A percentile compares a stretch with the other conserved stretches of the same genome.
These are phyloP conservation scores for Ogataea pini DNA, from an alignment of 805 yeast genomes.

Conservation along the genomic window DNA sequence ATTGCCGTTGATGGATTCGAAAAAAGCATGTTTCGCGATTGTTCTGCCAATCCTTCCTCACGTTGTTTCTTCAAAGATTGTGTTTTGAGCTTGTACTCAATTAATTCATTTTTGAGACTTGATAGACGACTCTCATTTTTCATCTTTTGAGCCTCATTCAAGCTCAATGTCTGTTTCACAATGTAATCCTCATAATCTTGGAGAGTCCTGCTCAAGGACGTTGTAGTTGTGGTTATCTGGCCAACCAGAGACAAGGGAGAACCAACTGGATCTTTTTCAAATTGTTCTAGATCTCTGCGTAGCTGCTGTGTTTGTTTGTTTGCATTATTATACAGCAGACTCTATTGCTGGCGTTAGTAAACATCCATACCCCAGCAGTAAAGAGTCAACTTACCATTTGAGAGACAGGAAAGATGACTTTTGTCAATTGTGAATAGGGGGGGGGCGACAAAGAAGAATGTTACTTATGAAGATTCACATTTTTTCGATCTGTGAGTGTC, in stretches of 20 bases:
- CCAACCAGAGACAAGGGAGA: slow-evolving; percentile 67
- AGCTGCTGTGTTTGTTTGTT: slow-evolving; percentile 78
- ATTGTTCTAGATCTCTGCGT: slow-evolving; percentile 63
- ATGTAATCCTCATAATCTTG: slow-evolving; percentile 44
- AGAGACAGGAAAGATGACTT: too few relatives aligned
- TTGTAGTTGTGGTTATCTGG: slow-evolving; percentile 75
- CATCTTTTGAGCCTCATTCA: slow-evolving; percentile 49
- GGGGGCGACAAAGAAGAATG: too few relatives aligned
- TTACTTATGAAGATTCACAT: too few relatives aligned
- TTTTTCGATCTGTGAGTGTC: too few relatives aligned
- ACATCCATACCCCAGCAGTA: too few relatives aligned
- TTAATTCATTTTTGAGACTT: slow-evolving; percentile 52
- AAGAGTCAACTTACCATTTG: too few relatives aligned
- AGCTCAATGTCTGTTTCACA: slow-evolving; percentile 53
- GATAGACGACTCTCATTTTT: slow-evolving; percentile 63
- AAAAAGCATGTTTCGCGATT: slow-evolving; percentile 53
- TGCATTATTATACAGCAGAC: slow-evolving; percentile 87
- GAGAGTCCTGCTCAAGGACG: slow-evolving; percentile 73
- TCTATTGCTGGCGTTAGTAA: slow-evolving; percentile 43
- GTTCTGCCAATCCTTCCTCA: slow-evolving; percentile 51
- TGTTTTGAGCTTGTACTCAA: slow-evolving; percentile 51
- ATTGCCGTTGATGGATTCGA: slow-evolving; percentile 29
- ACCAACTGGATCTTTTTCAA: slow-evolving; percentile 64
- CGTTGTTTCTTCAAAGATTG: slow-evolving; percentile 55
- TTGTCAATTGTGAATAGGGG: too few relatives aligned